These are phyloP conservation scores for Alternaria hordeiaustralica DNA, from an alignment of 2,329 filamentous ascomycete species.

Conservation along the genomic window DNA sequence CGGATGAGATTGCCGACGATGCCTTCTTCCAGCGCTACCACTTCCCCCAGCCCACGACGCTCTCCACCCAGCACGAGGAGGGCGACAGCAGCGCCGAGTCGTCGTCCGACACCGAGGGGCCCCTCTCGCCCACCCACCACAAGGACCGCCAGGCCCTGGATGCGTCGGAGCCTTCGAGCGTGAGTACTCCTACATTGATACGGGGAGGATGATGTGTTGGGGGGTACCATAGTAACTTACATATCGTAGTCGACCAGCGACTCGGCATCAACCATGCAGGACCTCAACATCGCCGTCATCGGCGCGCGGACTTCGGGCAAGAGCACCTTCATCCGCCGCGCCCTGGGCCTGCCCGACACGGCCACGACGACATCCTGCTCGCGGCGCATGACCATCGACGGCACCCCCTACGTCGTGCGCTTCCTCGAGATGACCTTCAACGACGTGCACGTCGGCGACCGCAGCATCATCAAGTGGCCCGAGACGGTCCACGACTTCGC, in stretches of 20 bases:
- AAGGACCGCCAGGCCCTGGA: constrained; percentile 32
- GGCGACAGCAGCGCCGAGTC: constrained; percentile 35
- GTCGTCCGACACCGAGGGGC: constrained; percentile 48
- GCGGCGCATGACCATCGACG: constrained; percentile 64
- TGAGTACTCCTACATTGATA: constrained; percentile 29
- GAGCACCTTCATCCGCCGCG: constrained; percentile 64
- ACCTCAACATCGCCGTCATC: constrained; percentile 66
- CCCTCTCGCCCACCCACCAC: constrained; percentile 45
- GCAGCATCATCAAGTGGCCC: constrained; percentile 64
- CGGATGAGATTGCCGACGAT: constrained; percentile 48
- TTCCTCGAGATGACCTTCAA: constrained; percentile 63
- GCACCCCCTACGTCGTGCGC: constrained; percentile 62
- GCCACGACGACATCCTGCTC: constrained; percentile 52
- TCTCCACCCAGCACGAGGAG: constrained; percentile 14
- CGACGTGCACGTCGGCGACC: constrained; percentile 59
- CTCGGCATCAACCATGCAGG: constrained; percentile 50
- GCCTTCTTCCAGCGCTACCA: constrained; percentile 53
- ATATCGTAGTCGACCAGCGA: constrained; percentile 37
- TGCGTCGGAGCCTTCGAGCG: constrained; percentile 29
- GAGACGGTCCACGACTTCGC: constrained; percentile 66
- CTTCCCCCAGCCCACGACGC: constrained; percentile 36
- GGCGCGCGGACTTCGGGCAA: constrained; percentile 64
- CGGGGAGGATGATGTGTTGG: too few species aligned
- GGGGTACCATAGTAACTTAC: neutral
- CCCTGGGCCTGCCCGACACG: constrained; percentile 59